Conservation (phyloP, 2,329 filamentous ascomycete genomes). For the Fusarium continuum region DNA sequence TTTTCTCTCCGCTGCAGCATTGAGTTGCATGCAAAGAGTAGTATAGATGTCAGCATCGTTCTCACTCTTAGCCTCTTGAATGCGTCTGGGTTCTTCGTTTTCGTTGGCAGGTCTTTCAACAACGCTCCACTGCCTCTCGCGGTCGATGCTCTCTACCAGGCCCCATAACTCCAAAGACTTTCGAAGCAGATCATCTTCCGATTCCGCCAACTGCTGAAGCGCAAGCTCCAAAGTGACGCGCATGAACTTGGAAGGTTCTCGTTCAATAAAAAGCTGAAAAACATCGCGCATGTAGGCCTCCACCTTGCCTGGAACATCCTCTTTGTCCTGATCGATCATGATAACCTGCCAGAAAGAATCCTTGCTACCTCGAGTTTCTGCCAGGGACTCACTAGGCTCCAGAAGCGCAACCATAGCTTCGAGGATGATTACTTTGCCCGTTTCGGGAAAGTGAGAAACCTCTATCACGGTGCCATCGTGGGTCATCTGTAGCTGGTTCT, state of each 20-base stretch:
- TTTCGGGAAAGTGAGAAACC: conserved; percentile 67
- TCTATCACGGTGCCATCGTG: conserved; percentile 63
- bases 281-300: conserved; percentile 69
- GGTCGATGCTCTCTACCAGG: conserved; percentile 71
- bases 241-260: conserved; percentile 69
- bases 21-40: conserved; percentile 71
- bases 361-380: conserved; percentile 47
- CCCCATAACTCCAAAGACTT: conserved; percentile 72
- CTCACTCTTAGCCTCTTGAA: conserved; percentile 59
- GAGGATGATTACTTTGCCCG: conserved; percentile 55
- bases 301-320: conserved; percentile 67
- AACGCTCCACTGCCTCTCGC: conserved; percentile 69
- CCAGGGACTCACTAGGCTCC: conserved; percentile 50
- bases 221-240: conserved; percentile 66
- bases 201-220: conserved; percentile 55
- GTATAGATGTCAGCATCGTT: conserved; percentile 66
- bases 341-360: conserved; percentile 53
- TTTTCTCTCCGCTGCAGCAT: conserved; percentile 71
- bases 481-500: conserved; percentile 59
- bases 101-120: conserved; percentile 57
- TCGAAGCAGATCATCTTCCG: conserved; percentile 63
- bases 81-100: conserved; percentile 54
- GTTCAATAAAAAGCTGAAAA: conserved; percentile 65
- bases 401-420: conserved; percentile 47
- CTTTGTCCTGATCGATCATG: conserved; percentile 69